A percentile compares a stretch with the other conserved stretches of the same genome.
Evolutionary conservation across 176 grass and related monocot genomes (phyloP).

Genomic region (Alopecurus myosuroides): DNA sequence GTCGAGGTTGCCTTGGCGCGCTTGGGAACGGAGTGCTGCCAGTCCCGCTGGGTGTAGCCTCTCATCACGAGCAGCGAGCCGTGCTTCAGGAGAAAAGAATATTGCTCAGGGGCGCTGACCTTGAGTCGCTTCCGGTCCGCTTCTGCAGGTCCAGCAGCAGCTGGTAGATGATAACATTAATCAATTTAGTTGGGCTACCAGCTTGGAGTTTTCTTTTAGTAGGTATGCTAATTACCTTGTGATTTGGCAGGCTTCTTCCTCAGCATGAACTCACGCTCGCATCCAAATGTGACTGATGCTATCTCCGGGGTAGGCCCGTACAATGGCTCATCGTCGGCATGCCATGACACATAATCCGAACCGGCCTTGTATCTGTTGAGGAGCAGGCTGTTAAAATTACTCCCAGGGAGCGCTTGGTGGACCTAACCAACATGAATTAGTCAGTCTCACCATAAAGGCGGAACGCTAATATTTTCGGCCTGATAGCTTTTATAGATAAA

Average conservation of each 20-base stretch:
- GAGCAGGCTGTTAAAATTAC: constrained; percentile 82
- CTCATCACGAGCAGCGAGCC: constrained; percentile 53
- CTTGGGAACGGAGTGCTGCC: constrained; percentile 79
- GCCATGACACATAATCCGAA: constrained; percentile 85
- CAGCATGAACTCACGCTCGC: constrained; percentile 66
- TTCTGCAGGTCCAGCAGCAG: constrained; percentile 19
- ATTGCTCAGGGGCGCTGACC: constrained; percentile 24
- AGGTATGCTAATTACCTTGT: constrained; percentile 22
- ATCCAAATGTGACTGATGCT: constrained; percentile 70
- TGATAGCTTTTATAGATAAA: not conserved
- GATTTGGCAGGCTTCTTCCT: constrained; percentile 59
- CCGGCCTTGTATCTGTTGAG: constrained; percentile 83
- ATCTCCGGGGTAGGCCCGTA: constrained; percentile 79
- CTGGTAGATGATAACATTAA: constrained; percentile 6
- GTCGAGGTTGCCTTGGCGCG: constrained; percentile 51
- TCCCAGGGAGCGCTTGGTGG: constrained; percentile 59
- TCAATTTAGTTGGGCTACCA: not conserved
- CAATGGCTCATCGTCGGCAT: constrained; percentile 81
- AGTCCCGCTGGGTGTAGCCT: constrained; percentile 80
- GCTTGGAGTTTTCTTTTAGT: not conserved
- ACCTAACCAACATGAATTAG: constrained; percentile 41
- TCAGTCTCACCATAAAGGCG: not conserved
- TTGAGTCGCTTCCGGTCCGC: constrained; percentile 36
- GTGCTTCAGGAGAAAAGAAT: constrained; percentile 64
- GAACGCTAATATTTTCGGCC: not conserved